A percentile compares a stretch with the other conserved stretches of the same genome.
Evolutionary conservation across 1,284 basidiomycete genomes (phyloP).

Genomic region (Naganishia sp.): DNA sequence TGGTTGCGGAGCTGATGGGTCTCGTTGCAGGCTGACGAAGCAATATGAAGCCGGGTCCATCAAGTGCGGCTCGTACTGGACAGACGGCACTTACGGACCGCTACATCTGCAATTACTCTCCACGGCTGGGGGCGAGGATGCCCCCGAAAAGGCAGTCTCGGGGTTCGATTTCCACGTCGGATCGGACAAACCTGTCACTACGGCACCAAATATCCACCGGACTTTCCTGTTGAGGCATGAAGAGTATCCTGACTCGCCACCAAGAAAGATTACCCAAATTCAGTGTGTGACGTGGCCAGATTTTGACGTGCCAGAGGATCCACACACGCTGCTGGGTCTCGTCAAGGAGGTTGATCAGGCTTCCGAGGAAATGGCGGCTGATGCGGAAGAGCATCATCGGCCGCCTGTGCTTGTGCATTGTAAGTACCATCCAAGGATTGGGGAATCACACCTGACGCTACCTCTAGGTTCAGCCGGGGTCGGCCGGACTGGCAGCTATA

Average conservation of each 20-base stretch:
- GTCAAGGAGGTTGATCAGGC: slow-evolving; percentile 63
- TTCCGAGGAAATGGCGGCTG: slow-evolving; percentile 61
- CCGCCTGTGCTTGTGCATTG: slow-evolving; percentile 55
- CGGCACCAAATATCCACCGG: slow-evolving; percentile 60
- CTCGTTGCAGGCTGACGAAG: slow-evolving; percentile 74
- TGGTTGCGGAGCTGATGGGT: slow-evolving; percentile 2
- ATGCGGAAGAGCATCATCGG: slow-evolving; percentile 37
- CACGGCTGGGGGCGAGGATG: slow-evolving; percentile 60
- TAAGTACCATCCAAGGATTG: slow-evolving; percentile 32
- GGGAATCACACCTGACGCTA: slow-evolving; percentile 56
- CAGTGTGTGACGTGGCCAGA: slow-evolving; percentile 93
- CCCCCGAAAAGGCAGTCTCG: slow-evolving; percentile 37
- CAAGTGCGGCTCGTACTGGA: slow-evolving; percentile 94
- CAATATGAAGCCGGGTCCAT: slow-evolving; percentile 84
- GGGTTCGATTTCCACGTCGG: slow-evolving; percentile 53
- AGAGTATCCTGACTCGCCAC: slow-evolving; percentile 61
- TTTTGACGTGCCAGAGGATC: slow-evolving; percentile 84
- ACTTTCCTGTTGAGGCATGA: slow-evolving; percentile 68
- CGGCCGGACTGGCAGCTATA: slow-evolving; percentile 87
- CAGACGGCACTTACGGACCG: slow-evolving; percentile 68
- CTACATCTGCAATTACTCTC: slow-evolving; percentile 66
- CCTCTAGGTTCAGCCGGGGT: slow-evolving; percentile 84
- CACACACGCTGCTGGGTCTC: slow-evolving; percentile 69
- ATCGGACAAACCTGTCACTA: slow-evolving; percentile 32
- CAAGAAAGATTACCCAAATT: slow-evolving; percentile 66